These are phyloP conservation scores for Trichoderma reesei DNA, from an alignment of 495 filamentous ascomycete genomes.

Conservation along the genomic window DNA sequence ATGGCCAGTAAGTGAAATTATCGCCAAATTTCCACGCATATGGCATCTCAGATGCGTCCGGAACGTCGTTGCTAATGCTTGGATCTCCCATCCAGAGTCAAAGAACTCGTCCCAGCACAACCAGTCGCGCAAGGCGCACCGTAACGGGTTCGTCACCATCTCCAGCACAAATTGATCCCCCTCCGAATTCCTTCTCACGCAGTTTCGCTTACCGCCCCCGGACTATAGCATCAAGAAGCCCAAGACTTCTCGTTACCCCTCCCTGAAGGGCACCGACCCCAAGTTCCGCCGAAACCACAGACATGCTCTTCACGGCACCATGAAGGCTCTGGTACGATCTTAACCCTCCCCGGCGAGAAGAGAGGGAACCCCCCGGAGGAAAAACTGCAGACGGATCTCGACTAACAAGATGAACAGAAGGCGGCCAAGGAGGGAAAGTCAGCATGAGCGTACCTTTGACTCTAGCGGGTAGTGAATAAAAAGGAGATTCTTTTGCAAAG, in stretches of 20 bases:
- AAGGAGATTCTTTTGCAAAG: background rate
- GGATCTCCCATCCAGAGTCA: conserved; percentile 62
- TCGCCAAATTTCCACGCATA: too few species aligned
- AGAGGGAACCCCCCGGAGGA: background rate
- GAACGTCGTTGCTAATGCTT: background rate
- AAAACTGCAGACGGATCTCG: too few species aligned
- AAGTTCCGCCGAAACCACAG: conserved; percentile 99
- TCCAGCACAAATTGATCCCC: too few species aligned
- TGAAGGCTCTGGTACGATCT: conserved; percentile 85
- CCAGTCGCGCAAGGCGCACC: conserved; percentile 90
- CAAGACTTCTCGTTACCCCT: conserved; percentile 97
- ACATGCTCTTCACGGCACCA: conserved; percentile 97
- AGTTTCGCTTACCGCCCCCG: conserved; percentile 11
- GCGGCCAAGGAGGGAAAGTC: conserved; percentile 94
- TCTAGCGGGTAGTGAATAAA: background rate
- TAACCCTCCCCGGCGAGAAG: conserved; percentile 1
- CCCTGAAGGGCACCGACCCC: conserved; percentile 95
- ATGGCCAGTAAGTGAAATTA: conserved; percentile 48
- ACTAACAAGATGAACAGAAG: conserved; percentile 52
- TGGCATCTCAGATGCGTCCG: too few species aligned
- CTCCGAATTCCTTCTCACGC: too few species aligned
- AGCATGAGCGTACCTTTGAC: conserved; percentile 53
- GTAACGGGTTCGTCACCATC: conserved; percentile 80
- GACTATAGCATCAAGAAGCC: conserved; percentile 99
- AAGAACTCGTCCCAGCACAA: conserved; percentile 99